Evolutionary conservation across 73 alveolate genomes (phyloP), one percentile per base, ranked within the genome.

Genomic region (Uronychia setigera): DNA sequence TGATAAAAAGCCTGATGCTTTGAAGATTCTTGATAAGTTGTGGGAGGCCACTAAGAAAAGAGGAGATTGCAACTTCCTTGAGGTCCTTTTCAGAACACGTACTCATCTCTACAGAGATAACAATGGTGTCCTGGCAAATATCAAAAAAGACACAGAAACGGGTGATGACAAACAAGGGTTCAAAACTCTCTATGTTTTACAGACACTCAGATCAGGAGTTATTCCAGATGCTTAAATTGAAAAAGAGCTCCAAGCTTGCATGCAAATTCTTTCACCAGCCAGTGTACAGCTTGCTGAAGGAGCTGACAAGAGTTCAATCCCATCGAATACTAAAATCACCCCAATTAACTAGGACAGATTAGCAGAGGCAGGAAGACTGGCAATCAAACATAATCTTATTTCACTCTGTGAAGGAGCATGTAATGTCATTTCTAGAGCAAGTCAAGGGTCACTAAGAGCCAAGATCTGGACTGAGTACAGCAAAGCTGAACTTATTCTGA

Each of bases 71-170:
- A 95, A 96, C 86, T 97, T 96, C 86, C 87, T 92, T 91, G 99
- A 98, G 82, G 96, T 94, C 67, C 82, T 98, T 31, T 94, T 93
- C 85, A 92, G 99, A 92, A 96, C 96, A 35, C 93, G 99, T 85
- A 94, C 97, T 35, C 99, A 98, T 91, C 90, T 98, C 78, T 95
- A 98, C 82, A 95, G 99, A 86, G 99, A 98, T 79, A 97, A 98
- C 94, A 90, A 97, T 34, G 99, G 99, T 0, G 96, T 94, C 58
- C 95, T 98, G 29, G 99, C 97, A 19, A 93, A 96, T 77, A 89
- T 98, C 0, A 96, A 94, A 87, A 98, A 98, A 84, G 99, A 98
- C 82, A 94, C 98, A 14, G 99, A 98, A 80, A 91, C 97, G 75
- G 96, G 95, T 76, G 95, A 95, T 35, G 95, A 93, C 84, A 96